Percentiles rank a stretch among this genome's conserved stretches.
Conservation (phyloP, 306 rosid genomes). For the Inga leiocalycina region DNA sequence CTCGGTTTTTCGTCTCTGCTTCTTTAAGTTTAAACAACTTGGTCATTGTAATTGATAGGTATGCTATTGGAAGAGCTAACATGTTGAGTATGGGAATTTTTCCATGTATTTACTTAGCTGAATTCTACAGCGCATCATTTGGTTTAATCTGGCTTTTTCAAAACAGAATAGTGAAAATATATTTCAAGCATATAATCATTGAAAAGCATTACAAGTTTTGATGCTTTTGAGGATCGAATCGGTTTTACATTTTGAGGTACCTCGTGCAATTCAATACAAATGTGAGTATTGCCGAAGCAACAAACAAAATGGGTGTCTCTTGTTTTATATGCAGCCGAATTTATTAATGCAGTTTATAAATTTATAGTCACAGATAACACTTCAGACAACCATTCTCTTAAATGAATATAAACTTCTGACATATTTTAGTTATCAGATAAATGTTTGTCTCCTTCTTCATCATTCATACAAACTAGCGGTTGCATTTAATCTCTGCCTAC, state of each 20-base stretch:
- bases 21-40: slow-evolving; percentile 11
- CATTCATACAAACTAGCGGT: slow-evolving; percentile 30
- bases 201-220: slow-evolving; percentile 46
- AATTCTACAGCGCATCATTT: neutral
- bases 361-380: neutral
- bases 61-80: slow-evolving; percentile 8
- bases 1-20: slow-evolving; percentile 22
- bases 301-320: slow-evolving; percentile 45
- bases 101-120: slow-evolving; percentile 32
- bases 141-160: neutral
- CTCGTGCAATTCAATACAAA: slow-evolving; percentile 36
- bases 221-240: slow-evolving; percentile 54
- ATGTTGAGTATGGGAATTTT: neutral
- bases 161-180: neutral
- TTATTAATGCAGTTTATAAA: slow-evolving; percentile 31
- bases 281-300: slow-evolving; percentile 61
- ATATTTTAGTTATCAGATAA: slow-evolving; percentile 12
- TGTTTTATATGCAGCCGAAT: slow-evolving; percentile 28
- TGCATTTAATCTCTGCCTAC: slow-evolving; percentile 13
- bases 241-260: slow-evolving; percentile 41
- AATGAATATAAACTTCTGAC: slow-evolving; percentile 47
- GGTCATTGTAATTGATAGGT: slow-evolving; percentile 34
- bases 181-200: neutral
- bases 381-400: slow-evolving; percentile 42
- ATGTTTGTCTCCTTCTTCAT: neutral